Evolutionary conservation across 345 rosid genomes (phyloP), one percentile per base, ranked within the genome.

Genomic region (Arabidopsis arenosa): DNA sequence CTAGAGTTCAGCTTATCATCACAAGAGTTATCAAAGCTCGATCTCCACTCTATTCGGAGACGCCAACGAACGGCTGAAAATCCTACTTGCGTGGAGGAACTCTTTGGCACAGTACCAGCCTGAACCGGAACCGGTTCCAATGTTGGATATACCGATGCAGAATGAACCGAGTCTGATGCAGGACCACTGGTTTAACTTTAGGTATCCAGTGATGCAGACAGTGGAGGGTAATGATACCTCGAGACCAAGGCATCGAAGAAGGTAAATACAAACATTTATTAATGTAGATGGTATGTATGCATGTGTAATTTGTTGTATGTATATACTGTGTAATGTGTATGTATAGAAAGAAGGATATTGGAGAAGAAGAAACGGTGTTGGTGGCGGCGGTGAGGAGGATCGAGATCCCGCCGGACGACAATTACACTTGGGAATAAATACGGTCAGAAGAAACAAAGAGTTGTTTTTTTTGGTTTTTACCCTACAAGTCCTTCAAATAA

Each of bases 341-440:
- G 35, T 30, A 12, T 70, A 85, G 90, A 66, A 81, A 55, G 58
- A 80, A 82, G 40, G 79, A 80, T 54, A 12, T 5, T 7, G 80
- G 30, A 9, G 79, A 61, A 17, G 80, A 48, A 63, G 18, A 47
- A 43, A 85, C 63, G 14, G 51, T 41, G 40, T 74, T 41, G 59
- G 84, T 80, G 41, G 70, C 89, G 0, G 88, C 89, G 1, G 89
- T 78, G 40, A 92, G 93, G 48, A 89, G 87, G 21, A 75, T 79
- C 0, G 89, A 87, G 30, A 55, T 87, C 44, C 90, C 90, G 2
- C 93, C 97, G 3, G 97, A 86, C 8, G 93, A 91, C 65, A 88
- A 86, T 40, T 86, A 48, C 72, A 82, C 87, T 7, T 91, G 97
- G 97, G 97, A 77, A 89, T 68, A 91, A 91, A 68, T 91, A 91